phyloP scores from a whole-genome alignment of 495 filamentous ascomycete species.

The Durotheca rogersii region DNA sequence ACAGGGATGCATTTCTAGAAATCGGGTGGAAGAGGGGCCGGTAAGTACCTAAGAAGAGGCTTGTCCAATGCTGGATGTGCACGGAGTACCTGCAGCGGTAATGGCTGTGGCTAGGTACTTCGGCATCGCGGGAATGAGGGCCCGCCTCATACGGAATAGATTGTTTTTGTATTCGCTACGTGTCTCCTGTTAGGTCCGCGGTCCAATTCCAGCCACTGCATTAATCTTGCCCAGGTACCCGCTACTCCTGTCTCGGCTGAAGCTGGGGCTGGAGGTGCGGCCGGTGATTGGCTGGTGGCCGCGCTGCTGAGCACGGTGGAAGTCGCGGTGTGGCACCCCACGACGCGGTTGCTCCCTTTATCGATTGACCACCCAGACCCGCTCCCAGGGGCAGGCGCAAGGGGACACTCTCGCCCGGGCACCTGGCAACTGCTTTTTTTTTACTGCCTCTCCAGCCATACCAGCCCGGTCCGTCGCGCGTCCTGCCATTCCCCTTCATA shows the following conservation, averaged over 20 bases:
- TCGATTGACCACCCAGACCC: slow-evolving; percentile 16
- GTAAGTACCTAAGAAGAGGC: no score
- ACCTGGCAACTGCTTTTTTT: background rate
- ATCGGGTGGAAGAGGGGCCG: no score
- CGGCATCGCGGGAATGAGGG: no score
- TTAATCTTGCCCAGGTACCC: background rate
- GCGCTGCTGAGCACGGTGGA: slow-evolving; percentile 1
- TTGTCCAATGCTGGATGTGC: background rate
- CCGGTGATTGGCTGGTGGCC: slow-evolving; percentile 13
- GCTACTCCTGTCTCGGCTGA: background rate
- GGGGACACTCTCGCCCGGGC: no score
- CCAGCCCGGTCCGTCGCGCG: background rate
- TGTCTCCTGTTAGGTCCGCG: background rate
- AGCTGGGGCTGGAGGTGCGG: background rate
- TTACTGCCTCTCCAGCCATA: no score
- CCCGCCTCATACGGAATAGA: background rate
- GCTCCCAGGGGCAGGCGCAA: background rate
- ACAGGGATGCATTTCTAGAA: no score
- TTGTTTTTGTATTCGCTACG: background rate
- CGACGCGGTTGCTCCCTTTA: slow-evolving; percentile 29
- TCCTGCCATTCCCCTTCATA: background rate
- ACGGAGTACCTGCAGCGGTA: background rate
- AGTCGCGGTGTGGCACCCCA: slow-evolving; percentile 26
- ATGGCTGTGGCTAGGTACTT: no score
- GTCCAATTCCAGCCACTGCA: background rate